Evolutionary conservation across 2,329 filamentous ascomycete genomes (phyloP).

Genomic region (Rutstroemia sydowiana): DNA sequence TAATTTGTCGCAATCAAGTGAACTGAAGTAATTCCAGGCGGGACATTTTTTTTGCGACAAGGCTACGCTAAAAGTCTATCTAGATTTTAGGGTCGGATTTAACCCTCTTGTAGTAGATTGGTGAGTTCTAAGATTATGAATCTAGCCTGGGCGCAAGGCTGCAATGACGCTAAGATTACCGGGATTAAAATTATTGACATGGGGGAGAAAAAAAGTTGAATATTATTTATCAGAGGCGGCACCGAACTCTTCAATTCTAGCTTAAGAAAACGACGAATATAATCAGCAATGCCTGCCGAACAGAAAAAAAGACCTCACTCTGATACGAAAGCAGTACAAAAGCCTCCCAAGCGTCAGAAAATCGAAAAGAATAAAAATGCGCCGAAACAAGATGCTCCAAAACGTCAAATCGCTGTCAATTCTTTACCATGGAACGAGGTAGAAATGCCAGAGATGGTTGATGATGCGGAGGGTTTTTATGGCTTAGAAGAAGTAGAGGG

Average conservation of each 20-base stretch:
- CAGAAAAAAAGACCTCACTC: conserved; percentile 26
- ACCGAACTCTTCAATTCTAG: not conserved
- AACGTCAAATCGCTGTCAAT: conserved; percentile 38
- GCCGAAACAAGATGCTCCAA: no score
- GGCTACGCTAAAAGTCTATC: no score
- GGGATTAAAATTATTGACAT: conserved; percentile 14
- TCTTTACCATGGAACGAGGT: conserved; percentile 50
- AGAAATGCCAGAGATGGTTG: conserved; percentile 67
- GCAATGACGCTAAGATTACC: conserved; percentile 14
- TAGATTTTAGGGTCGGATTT: no score
- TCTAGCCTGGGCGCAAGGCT: conserved; percentile 9
- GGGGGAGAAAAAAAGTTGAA: conserved; percentile 5
- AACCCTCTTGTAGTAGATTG: no score
- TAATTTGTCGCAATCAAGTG: not conserved
- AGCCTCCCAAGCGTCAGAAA: conserved; percentile 30
- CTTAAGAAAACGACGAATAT: not conserved
- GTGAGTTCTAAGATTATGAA: no score
- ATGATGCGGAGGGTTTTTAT: conserved; percentile 91
- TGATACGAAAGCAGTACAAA: conserved; percentile 17
- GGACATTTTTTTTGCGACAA: conserved; percentile 11
- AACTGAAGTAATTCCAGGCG: not conserved
- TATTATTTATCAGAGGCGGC: not conserved
- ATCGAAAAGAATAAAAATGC: conserved; percentile 18
- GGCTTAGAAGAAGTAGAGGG: conserved; percentile 87
- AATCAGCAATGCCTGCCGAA: conserved; percentile 22